Evolutionary conservation across 2,329 filamentous ascomycete species (phyloP).

Genomic region (Plectosphaerella plurivora): DNA sequence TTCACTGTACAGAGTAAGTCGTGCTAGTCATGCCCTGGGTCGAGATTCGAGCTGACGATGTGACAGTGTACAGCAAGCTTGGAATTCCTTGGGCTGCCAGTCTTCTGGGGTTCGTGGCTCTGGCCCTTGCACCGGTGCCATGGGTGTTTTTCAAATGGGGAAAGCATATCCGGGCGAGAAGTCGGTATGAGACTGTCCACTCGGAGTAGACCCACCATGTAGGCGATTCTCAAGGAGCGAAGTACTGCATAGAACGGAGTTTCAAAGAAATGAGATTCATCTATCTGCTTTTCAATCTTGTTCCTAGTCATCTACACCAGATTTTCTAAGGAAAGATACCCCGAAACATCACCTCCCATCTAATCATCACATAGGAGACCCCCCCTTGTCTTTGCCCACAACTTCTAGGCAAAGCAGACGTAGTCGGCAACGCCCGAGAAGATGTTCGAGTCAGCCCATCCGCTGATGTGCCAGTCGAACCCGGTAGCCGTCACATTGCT

Average conservation of each 20-base stretch:
- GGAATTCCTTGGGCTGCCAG: constrained; percentile 43
- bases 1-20: constrained; percentile 54
- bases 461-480: constrained; percentile 3
- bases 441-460: constrained; percentile 1
- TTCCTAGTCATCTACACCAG: no score
- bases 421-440: constrained; percentile 1
- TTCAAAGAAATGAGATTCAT: no score
- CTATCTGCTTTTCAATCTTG: no score
- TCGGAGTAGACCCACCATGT: no score
- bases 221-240: no score
- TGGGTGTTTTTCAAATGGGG: constrained; percentile 50
- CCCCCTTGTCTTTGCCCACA: neutral
- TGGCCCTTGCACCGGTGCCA: constrained; percentile 44
- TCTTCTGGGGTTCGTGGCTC: constrained; percentile 40
- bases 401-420: neutral
- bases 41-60: neutral
- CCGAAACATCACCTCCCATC: no score
- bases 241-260: no score
- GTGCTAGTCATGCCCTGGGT: neutral
- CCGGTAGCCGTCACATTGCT: constrained; percentile 1
- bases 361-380: no score
- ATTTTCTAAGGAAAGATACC: no score
- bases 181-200: constrained; percentile 29
- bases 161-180: constrained; percentile 30
- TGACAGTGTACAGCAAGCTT: constrained; percentile 36